Conservation (phyloP, 805 yeast species). For the Metschnikowia reukaufii region DNA sequence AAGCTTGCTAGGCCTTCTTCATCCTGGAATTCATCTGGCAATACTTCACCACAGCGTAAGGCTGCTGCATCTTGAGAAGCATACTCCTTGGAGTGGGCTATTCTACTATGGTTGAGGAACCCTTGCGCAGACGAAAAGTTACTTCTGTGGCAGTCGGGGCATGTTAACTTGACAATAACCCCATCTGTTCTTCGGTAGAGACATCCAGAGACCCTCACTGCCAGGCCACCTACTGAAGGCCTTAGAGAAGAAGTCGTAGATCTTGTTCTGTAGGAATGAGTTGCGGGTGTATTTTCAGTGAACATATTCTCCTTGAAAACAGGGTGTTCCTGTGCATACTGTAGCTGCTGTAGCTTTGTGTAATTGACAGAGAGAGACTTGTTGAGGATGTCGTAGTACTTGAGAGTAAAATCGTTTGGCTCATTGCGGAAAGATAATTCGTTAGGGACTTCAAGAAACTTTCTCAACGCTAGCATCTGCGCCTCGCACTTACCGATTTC, state of each 20-base stretch:
- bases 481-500: slow-evolving; percentile 60
- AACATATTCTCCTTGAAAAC: slow-evolving; percentile 16
- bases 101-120: slow-evolving; percentile 71
- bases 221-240: slow-evolving; percentile 36
- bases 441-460: slow-evolving; percentile 43
- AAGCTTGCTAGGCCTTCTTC: slow-evolving; percentile 47
- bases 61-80: slow-evolving; percentile 77
- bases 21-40: slow-evolving; percentile 58
- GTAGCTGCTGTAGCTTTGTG: slow-evolving; percentile 25
- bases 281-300: slow-evolving; percentile 11
- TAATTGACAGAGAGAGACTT: slow-evolving; percentile 34
- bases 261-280: slow-evolving; percentile 45
- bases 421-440: slow-evolving; percentile 41
- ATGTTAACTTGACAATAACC: slow-evolving; percentile 62
- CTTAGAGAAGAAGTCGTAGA: slow-evolving; percentile 55
- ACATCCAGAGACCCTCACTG: slow-evolving; percentile 41
- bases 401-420: slow-evolving; percentile 45
- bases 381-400: slow-evolving; percentile 40
- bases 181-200: slow-evolving; percentile 71
- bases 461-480: slow-evolving; percentile 52
- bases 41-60: slow-evolving; percentile 56
- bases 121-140: slow-evolving; percentile 82
- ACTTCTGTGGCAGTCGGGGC: slow-evolving; percentile 64
- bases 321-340: slow-evolving; percentile 15
- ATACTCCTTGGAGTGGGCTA: slow-evolving; percentile 70